These are phyloP conservation scores for Phytophthora meadii DNA, from an alignment of 352 stramenopile genomes.

Conservation along the genomic window DNA sequence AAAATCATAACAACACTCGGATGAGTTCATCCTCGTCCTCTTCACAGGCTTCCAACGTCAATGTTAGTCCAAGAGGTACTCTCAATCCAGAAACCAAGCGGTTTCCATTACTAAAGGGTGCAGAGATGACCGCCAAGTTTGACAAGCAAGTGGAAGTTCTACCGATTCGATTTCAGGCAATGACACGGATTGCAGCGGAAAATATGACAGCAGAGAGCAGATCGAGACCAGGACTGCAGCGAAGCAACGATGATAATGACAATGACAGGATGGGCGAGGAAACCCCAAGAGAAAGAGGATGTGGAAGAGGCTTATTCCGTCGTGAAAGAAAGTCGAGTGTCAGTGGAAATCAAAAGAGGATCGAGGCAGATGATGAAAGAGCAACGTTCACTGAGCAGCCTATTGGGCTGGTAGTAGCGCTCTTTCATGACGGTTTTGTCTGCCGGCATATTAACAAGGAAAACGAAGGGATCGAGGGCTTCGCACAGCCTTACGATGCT, in stretches of 20 bases:
- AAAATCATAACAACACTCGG: slow-evolving; percentile 2
- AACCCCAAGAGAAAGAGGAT: background rate
- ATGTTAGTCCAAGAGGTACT: background rate
- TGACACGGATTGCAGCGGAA: slow-evolving; percentile 23
- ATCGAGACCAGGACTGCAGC: background rate
- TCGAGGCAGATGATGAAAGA: background rate
- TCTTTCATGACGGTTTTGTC: slow-evolving; percentile 75
- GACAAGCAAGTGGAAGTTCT: slow-evolving; percentile 34
- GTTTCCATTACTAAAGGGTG: slow-evolving; percentile 8
- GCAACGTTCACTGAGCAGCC: slow-evolving; percentile 2
- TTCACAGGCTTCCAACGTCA: slow-evolving; percentile 4
- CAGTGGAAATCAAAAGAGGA: slow-evolving; percentile 7
- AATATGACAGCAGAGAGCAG: background rate
- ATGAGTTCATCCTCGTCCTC: slow-evolving; percentile 5
- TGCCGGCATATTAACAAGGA: slow-evolving; percentile 66
- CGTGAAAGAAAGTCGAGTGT: slow-evolving; percentile 3
- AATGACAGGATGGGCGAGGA: background rate
- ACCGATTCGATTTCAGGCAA: slow-evolving; percentile 26
- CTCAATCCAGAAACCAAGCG: slow-evolving; percentile 4
- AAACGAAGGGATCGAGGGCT: slow-evolving; percentile 65
- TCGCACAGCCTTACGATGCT: slow-evolving; percentile 75
- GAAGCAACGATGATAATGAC: background rate
- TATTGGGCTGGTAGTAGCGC: slow-evolving; percentile 51
- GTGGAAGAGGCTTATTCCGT: background rate
- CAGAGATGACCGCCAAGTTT: slow-evolving; percentile 22